Base-by-base conservation (phyloP, 1,284 basidiomycete genomes). In the Trichosporon sp. region DNA sequence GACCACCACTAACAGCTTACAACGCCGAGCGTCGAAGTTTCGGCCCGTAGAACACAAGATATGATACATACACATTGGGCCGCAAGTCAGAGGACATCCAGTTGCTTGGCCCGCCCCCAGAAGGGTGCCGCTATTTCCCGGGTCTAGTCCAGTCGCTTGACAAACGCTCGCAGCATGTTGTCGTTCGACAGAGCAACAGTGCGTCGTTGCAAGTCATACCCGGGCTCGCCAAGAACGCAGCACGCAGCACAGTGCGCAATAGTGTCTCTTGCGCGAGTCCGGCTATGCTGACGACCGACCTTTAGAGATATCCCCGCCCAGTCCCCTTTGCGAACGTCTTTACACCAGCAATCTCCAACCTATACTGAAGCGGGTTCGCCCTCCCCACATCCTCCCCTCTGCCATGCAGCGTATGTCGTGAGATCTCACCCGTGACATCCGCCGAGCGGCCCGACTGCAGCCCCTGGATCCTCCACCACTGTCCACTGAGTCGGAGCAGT, bases 261-360 rank as follows among this genome's bases (percentile, higher is more conserved):
- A n/a, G 36, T 13, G 36, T 14, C 36, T 4, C 36, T 3, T 14
- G 16, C 6, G 36, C 14, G 36, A 5, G 7, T 4, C 4, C 46
- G 16, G 25, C 5, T 14, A 16, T 10, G 14, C 16, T n/a, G 13
- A n/a, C 5, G 13, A 13, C 4, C 25, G 7, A 19, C 29, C 14
- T 7, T 31, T 64, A 81, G 25, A 81, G 69, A 64, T 76, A 81
- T 14, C 80, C 80, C 44, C 76, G 62, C 8, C 80, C 80, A 0
- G 78, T 81, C 1, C 80, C 80, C 69, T 81, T 81, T 0, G 78
- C 70, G 60, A 81, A 81, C 36, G 78, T 74, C 59, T 71, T 71
- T 49, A 81, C 79, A 4, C 72, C 74, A 7, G 64, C 74, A 11
- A 73, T 65, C 58, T 78, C 78, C 11, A 81, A 66, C 7, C 78